phyloP scores from a whole-genome alignment of 2,329 filamentous ascomycete genomes.

The Ascocoryne sarcoides region DNA sequence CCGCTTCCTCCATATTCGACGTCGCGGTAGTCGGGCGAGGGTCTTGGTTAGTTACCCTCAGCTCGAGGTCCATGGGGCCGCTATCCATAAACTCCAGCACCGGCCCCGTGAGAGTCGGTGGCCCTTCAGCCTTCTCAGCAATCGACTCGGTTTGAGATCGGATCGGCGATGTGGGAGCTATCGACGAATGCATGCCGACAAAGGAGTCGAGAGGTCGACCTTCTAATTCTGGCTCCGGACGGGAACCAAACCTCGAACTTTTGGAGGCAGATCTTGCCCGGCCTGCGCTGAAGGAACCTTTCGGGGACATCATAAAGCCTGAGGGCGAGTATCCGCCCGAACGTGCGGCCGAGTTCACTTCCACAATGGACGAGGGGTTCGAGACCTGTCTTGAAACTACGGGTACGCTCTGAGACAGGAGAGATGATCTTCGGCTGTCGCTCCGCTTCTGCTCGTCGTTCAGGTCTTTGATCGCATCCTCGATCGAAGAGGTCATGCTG shows the following conservation, averaged over 20 bases:
- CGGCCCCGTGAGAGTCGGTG: slow-evolving; percentile 19
- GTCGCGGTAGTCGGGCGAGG: slow-evolving; percentile 22
- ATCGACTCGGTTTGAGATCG: slow-evolving; percentile 19
- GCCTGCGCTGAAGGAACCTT: slow-evolving; percentile 47
- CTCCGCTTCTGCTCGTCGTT: slow-evolving; percentile 62
- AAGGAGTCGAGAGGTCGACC: slow-evolving; percentile 28
- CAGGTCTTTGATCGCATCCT: slow-evolving; percentile 66
- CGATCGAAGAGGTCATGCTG: slow-evolving; percentile 64
- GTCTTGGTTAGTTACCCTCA: neutral
- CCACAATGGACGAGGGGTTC: slow-evolving; percentile 53
- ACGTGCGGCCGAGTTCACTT: slow-evolving; percentile 57
- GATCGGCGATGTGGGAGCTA: slow-evolving; percentile 15
- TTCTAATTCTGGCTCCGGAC: slow-evolving; percentile 29
- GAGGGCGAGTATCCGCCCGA: slow-evolving; percentile 63
- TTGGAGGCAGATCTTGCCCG: slow-evolving; percentile 48
- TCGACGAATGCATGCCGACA: slow-evolving; percentile 17
- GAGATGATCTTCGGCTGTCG: slow-evolving; percentile 58
- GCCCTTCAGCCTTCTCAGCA: slow-evolving; percentile 22
- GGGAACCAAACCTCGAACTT: slow-evolving; percentile 31
- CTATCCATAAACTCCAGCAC: slow-evolving; percentile 13
- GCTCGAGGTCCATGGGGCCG: slow-evolving; percentile 4
- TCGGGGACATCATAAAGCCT: slow-evolving; percentile 59
- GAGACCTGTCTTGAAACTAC: slow-evolving; percentile 37
- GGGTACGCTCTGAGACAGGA: slow-evolving; percentile 35
- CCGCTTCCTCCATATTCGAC: slow-evolving; percentile 45